phyloP scores from a whole-genome alignment of 768 basidiomycete genomes.

The Suillus placidus region DNA sequence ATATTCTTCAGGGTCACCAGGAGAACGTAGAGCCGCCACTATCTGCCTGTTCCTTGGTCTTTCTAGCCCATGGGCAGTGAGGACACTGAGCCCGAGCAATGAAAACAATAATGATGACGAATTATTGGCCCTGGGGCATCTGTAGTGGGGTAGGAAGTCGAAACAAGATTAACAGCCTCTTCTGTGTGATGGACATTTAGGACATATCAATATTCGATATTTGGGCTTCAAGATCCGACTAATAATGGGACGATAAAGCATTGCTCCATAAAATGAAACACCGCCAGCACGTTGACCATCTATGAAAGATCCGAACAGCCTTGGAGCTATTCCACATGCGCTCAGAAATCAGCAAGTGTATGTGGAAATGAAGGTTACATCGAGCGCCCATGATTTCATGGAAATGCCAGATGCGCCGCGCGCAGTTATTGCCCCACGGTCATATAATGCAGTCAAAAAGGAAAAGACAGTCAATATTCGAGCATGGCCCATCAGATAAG shows the following conservation, averaged over 20 bases:
- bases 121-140: not conserved
- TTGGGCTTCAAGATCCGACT: not conserved
- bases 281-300: not conserved
- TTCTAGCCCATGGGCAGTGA: too few relatives aligned
- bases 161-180: not conserved
- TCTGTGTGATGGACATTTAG: not conserved
- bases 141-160: not conserved
- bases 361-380: not conserved
- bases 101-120: constrained; percentile 1
- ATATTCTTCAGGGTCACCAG: not conserved
- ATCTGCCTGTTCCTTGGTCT: not conserved
- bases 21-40: not conserved
- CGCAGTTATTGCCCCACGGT: not conserved
- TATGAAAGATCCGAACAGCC: constrained; percentile 5
- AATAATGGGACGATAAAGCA: not conserved
- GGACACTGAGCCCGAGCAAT: too few relatives aligned
- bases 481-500: not conserved
- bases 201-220: not conserved
- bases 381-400: not conserved
- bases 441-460: not conserved
- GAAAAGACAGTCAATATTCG: not conserved
- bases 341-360: not conserved
- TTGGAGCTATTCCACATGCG: constrained; percentile 2
- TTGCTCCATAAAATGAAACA: not conserved
- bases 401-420: not conserved